Percentiles rank a stretch among this genome's conserved stretches.
Evolutionary conservation across 176 grass and related monocot genomes (phyloP).

Genomic region (Musa troglodytarum): DNA sequence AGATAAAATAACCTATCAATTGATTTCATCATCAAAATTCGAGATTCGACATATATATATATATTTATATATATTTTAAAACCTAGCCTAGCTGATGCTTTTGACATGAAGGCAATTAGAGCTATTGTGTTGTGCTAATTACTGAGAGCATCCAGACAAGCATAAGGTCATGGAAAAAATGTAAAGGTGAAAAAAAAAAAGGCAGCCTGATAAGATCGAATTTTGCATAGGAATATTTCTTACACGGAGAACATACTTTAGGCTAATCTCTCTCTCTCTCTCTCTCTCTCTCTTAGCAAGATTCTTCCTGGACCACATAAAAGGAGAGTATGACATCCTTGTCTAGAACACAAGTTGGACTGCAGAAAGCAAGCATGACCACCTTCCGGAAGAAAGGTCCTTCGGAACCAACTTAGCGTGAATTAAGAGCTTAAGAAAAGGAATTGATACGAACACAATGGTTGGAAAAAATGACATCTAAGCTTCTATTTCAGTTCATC

Average conservation of each 20-base stretch:
- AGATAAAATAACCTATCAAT: no score
- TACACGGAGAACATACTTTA: background rate
- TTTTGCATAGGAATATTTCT: background rate
- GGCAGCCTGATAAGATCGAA: background rate
- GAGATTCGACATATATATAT: no score
- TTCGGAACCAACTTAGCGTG: no score
- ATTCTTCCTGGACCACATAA: constrained; percentile 39
- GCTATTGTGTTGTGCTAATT: background rate
- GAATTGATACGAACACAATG: background rate
- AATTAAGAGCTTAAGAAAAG: no score
- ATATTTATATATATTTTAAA: no score
- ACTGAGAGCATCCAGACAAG: background rate
- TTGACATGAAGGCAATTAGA: no score
- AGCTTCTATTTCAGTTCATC: constrained; percentile 23
- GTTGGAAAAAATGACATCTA: background rate
- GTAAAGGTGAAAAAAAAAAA: background rate
- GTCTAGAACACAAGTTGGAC: constrained; percentile 8
- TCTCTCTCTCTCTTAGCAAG: constrained; percentile 6
- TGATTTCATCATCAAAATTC: no score
- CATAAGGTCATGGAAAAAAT: background rate
- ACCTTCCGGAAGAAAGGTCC: no score
- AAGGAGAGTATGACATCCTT: constrained; percentile 48
- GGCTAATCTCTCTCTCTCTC: background rate
- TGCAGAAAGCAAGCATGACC: constrained; percentile 4
- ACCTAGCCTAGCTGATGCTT: no score